Evolutionary conservation across 148 eudicot species (phyloP).

Genomic region (Simmondsia chinensis): DNA sequence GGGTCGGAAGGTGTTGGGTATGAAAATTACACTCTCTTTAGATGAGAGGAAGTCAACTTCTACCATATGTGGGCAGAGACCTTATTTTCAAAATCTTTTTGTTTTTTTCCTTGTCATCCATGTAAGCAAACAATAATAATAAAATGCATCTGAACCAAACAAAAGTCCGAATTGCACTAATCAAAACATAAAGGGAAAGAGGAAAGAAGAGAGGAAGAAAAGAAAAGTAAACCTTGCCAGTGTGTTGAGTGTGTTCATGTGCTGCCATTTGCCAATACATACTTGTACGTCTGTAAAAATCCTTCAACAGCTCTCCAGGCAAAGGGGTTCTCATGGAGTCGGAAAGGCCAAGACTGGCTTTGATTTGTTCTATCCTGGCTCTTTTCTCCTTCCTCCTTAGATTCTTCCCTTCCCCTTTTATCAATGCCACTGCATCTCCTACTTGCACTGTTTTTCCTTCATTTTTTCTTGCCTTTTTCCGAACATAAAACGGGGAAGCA

Average conservation of each 20-base stretch:
- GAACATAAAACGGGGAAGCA: conserved; percentile 4
- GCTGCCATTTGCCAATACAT: conserved; percentile 99
- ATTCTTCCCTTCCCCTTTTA: conserved; percentile 68
- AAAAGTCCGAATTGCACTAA: neutral
- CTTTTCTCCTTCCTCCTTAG: conserved; percentile 92
- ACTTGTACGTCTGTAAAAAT: conserved; percentile 88
- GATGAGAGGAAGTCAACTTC: too few relatives aligned
- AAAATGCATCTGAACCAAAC: too few relatives aligned
- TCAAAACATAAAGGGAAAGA: neutral
- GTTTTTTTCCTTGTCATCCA: too few relatives aligned
- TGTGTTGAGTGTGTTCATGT: conserved; percentile 94
- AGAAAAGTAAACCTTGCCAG: conserved; percentile 65
- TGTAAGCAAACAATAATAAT: too few relatives aligned
- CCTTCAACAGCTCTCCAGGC: conserved; percentile 94
- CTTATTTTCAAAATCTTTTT: too few relatives aligned
- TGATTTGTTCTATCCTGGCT: conserved; percentile 85
- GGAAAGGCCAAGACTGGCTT: conserved; percentile 97
- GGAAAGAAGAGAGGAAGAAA: neutral
- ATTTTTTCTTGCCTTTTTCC: conserved; percentile 34
- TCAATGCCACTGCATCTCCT: conserved; percentile 84
- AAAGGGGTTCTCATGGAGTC: conserved; percentile 84
- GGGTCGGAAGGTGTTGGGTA: too few relatives aligned
- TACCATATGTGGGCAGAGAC: too few relatives aligned
- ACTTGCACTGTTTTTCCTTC: conserved; percentile 33
- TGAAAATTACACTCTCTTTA: too few relatives aligned